phyloP scores from a whole-genome alignment of 1,284 basidiomycete genomes.

The Ustilago shanxiensis region DNA sequence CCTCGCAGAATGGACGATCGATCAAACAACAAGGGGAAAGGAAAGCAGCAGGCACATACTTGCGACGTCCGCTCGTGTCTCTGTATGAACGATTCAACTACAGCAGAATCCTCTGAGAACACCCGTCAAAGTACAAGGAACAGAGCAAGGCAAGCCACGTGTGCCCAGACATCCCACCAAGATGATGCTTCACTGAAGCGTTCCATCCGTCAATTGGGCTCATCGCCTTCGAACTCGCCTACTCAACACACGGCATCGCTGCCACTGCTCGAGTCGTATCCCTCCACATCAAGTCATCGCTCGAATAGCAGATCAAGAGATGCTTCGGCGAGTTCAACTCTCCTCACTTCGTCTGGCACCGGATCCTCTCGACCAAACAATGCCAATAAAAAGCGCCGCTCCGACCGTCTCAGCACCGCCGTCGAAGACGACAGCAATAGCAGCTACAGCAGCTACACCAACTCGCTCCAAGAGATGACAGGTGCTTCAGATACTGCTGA shows the following conservation, averaged over 20 bases:
- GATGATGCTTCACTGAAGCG: slow-evolving; percentile 29
- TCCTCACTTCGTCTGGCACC: background rate
- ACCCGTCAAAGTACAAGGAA: background rate
- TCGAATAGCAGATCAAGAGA: background rate
- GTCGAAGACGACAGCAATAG: background rate
- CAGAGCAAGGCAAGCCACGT: background rate
- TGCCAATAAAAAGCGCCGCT: slow-evolving; percentile 33
- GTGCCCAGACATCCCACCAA: background rate
- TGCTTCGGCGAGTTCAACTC: background rate
- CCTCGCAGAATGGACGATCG: background rate
- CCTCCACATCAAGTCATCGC: slow-evolving; percentile 5
- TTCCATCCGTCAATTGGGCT: slow-evolving; percentile 29
- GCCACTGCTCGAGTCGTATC: background rate
- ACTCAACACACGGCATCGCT: slow-evolving; percentile 7
- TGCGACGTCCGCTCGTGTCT: background rate
- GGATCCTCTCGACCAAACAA: background rate
- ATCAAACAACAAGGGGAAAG: slow-evolving; percentile 22
- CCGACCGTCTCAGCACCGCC: background rate
- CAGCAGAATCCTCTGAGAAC: background rate
- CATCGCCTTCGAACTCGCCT: slow-evolving; percentile 35
- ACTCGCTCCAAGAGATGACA: background rate
- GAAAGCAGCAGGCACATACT: slow-evolving; percentile 6
- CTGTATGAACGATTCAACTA: background rate
- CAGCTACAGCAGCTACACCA: background rate
- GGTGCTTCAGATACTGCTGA: background rate